Evolutionary conservation across 257 asterid genomes (phyloP).

Genomic region (Solanum clarkiae): DNA sequence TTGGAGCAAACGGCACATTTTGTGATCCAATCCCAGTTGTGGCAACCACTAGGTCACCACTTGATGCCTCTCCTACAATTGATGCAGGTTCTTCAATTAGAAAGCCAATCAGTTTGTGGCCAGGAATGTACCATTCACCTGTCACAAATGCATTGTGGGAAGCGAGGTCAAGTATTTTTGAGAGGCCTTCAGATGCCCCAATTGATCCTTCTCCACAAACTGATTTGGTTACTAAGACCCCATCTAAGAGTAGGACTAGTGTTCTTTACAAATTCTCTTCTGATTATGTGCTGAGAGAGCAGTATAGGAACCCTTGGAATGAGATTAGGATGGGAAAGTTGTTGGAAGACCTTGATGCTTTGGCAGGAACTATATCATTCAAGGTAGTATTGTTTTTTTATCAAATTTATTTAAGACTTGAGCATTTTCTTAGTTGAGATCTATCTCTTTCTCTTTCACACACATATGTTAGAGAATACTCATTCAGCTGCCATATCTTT

Average conservation of each 20-base stretch:
- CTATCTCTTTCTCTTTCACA: not conserved
- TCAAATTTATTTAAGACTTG: not conserved
- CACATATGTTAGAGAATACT: not conserved
- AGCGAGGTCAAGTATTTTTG: slow-evolving; percentile 59
- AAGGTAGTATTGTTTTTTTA: slow-evolving; percentile 32
- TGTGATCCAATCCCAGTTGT: slow-evolving; percentile 10
- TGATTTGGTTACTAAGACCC: slow-evolving; percentile 40
- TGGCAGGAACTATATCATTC: slow-evolving; percentile 85
- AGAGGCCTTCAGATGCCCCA: slow-evolving; percentile 17
- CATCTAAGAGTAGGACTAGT: slow-evolving; percentile 62
- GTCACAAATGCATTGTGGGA: slow-evolving; percentile 93
- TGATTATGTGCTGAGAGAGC: slow-evolving; percentile 76
- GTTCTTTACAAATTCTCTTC: slow-evolving; percentile 51
- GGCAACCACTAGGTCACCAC: slow-evolving; percentile 14
- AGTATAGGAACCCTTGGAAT: slow-evolving; percentile 89
- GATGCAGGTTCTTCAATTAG: slow-evolving; percentile 85
- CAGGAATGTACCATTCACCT: slow-evolving; percentile 88
- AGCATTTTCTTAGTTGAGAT: not conserved
- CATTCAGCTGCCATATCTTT: not conserved
- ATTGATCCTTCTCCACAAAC: slow-evolving; percentile 25
- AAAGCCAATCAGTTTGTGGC: slow-evolving; percentile 79
- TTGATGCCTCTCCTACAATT: slow-evolving; percentile 20
- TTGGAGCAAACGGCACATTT: slow-evolving; percentile 12
- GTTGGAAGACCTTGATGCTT: slow-evolving; percentile 97
- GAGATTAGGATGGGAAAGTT: slow-evolving; percentile 78